Evolutionary conservation across 2,329 filamentous ascomycete species (phyloP), one percentile per base, ranked within the genome.

Genomic region (Emergomyces orientalis): DNA sequence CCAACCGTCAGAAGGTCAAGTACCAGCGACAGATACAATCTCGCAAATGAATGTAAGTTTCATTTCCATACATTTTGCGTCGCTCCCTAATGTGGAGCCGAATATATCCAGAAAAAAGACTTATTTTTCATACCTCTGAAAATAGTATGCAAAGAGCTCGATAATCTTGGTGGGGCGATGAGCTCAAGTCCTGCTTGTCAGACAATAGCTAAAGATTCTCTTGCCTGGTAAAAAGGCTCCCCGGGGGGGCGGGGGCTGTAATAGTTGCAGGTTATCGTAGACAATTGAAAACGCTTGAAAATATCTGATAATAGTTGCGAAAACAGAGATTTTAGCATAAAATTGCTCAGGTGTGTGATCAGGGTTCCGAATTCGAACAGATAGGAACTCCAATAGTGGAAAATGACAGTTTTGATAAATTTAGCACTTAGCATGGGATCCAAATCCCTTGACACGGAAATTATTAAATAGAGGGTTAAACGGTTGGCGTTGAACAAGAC

Each of bases 121-220:
- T 0, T 17, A n/a, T 11, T n/a, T 25, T 1, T 43, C 11, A 25
- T 41, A 17, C 27, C 27, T n/a, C 34, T 5, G 11, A 19, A 32
- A 0, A 30, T 58, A 70, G 69, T 70, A 19, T 69, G 69, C 63
- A 68, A 65, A 62, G 64, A 69, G 4, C 62, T 70, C 19, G 65
- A 69, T 41, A 67, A 65, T 37, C 32, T 45, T 19, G 57, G 61
- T 4, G n/a, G 22, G 3, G 22, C 57, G 11, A 13, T 32, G 52
- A 5, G 43, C 32, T 14, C n/a, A 30, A 37, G 9, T 49, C 19
- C 6, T 19, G 41, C 34, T 13, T 37, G 27, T 37, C 27, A 51
- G 27, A 39, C 30, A 7, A 37, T 14, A 43, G 17, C 2, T 11
- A 60, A 49, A 25, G 58, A 49, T 17, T 25, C 49, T 13, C 59